Evolutionary conservation across 202 grass and related monocot genomes (phyloP), one percentile per base, ranked within the genome.

Genomic region (Alloteropsis angusta): DNA sequence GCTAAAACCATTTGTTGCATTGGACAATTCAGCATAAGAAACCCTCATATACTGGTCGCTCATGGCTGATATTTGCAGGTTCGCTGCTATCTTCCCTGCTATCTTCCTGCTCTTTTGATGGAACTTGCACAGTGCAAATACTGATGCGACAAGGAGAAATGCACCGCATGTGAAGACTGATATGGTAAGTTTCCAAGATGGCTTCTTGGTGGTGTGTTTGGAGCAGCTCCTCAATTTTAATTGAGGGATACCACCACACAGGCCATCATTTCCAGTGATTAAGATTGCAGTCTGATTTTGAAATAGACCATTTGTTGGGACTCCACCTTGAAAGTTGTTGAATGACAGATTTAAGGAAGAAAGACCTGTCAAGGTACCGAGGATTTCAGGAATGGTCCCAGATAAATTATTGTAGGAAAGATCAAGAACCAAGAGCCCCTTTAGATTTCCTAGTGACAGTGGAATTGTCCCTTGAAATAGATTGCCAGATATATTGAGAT

Each of bases 391-490:
- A 37, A 94, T 71, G n/a, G n/a, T 25, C 15, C 88, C 91, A 19
- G 76, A 78, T 8, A 94, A 86, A 61, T 71, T 81, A 65, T 91
- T 93, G 4, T 62, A 41, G 19, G 91, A 90, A 46, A 90, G 69
- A 86, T 93, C 82, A 58, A 36, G 35, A 0, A 36, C 5, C 35
- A 36, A 36, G 35, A 36, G 35, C 5, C 35, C 5, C 35, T 6
- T 36, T 36, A 36, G 35, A 36, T 36, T 36, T 36, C 35, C 35
- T 6, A 36, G 3, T 36, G 35, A 36, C 35, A 36, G 3, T 36
- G 35, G 35, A 36, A 36, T 36, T 36, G 35, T 6, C 35, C 35
- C 35, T 36, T 36, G 5, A 36, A 36, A 36, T 2, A 36, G 3
- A 6, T 36, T 36, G 35, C 35, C 5, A 36, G 35, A 36, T 36